Evolutionary conservation across 2,329 filamentous ascomycete species (phyloP).

Genomic region (Trichophyton verrucosum): DNA sequence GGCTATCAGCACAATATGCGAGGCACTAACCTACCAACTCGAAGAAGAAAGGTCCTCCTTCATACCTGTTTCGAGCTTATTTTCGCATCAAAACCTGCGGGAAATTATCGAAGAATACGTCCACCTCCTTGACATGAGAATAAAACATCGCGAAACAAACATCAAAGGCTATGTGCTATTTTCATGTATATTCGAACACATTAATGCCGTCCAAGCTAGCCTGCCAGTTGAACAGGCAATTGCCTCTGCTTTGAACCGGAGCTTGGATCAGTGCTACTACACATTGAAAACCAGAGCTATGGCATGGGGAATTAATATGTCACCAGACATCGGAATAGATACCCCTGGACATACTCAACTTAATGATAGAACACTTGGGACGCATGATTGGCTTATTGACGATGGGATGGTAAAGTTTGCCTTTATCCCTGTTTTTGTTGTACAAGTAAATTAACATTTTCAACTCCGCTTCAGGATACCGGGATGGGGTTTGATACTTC

Average conservation of each 20-base stretch:
- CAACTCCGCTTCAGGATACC: neutral
- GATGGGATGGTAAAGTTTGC: neutral
- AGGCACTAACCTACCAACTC: slow-evolving; percentile 9
- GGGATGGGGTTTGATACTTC: slow-evolving; percentile 1
- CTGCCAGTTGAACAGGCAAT: neutral
- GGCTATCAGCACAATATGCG: slow-evolving; percentile 8
- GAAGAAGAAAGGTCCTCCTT: slow-evolving; percentile 8
- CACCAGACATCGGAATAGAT: neutral
- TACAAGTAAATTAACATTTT: neutral
- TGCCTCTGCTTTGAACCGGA: neutral
- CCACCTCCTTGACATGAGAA: slow-evolving; percentile 1
- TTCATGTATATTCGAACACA: neutral
- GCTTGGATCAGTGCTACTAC: neutral
- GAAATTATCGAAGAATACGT: slow-evolving; percentile 7
- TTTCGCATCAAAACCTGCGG: slow-evolving; percentile 7
- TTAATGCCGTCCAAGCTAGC: neutral
- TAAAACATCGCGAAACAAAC: slow-evolving; percentile 13
- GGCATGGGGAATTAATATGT: neutral
- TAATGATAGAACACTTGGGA: neutral
- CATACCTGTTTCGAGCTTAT: slow-evolving; percentile 1
- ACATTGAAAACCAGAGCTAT: neutral
- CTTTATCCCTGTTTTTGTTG: neutral
- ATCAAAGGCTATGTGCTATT: slow-evolving; percentile 9
- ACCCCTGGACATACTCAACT: neutral
- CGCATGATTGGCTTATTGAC: neutral